Base-by-base conservation (phyloP, 2,329 filamentous ascomycete species). In the Exutisphaerella laricina region DNA sequence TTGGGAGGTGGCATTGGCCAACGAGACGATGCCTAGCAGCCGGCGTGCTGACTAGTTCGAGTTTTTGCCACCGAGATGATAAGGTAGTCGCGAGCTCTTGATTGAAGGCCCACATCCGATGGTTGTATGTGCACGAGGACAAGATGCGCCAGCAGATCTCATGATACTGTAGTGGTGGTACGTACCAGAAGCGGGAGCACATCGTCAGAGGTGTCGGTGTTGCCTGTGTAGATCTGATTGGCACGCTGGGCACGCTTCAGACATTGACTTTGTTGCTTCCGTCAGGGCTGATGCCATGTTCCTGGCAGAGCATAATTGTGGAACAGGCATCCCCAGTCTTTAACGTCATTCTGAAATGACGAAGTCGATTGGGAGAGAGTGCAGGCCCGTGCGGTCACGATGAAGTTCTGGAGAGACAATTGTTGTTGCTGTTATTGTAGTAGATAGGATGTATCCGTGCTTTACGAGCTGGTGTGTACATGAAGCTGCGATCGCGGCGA, bases 281-380 rank as follows among this genome's bases (percentile, higher is more conserved):
- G 26, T 29, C 39, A 43, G 39, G 36, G 40, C 36, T 48, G 45
- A 48, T 41, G 45, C 45, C 29, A 45, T 48, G 23, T 38, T 45
- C 45, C 45, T 34, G 26, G 45, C 30, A 25, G 35, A 39, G 35
- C n/a, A 17, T 14, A 29, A 21, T 14, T 18, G 14, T 18, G 13
- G 22, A n/a, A 9, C 17, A 42, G 31, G 8, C n/a, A 4, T 21
- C 14, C 33, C 33, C 17, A 4, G 14, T 21, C 20, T 17, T 8
- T 3, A 3, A 17, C 8, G 33, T n/a, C 4, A 34, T 33, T 17
- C 12, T 17, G n/a, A 35, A 13, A 14, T 5, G 20, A n/a, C 3
- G 18, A 12, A 13, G 33, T 21, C 33, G n/a, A n/a, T n/a, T n/a
- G n/a, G n/a, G n/a, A n/a, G n/a, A n/a, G n/a, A n/a, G n/a, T n/a